Evolutionary conservation across 2,329 filamentous ascomycete species (phyloP).

Genomic region (Escovopsis sp.): DNA sequence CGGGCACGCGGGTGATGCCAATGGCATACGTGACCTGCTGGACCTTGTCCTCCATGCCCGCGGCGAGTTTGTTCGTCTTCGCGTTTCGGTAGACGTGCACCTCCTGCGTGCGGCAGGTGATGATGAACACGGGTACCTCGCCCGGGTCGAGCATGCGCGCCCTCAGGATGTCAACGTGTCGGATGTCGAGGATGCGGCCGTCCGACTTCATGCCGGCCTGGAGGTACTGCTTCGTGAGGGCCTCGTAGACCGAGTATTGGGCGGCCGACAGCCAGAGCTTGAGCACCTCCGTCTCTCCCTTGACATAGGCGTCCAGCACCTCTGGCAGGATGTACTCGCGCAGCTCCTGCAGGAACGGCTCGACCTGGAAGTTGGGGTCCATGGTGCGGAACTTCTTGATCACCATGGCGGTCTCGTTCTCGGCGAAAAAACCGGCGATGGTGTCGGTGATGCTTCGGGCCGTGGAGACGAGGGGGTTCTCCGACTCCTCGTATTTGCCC

Average conservation of each 20-base stretch:
- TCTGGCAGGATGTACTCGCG: conserved; percentile 96
- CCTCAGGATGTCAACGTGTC: conserved; percentile 76
- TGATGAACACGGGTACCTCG: conserved; percentile 89
- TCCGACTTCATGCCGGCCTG: conserved; percentile 87
- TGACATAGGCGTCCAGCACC: conserved; percentile 94
- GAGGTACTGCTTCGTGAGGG: conserved; percentile 92
- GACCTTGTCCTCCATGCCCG: conserved; percentile 97
- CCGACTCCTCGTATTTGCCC: conserved; percentile 83
- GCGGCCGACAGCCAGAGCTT: conserved; percentile 94
- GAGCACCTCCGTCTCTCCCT: conserved; percentile 79
- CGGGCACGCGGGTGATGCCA: conserved; percentile 80
- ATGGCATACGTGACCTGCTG: conserved; percentile 98
- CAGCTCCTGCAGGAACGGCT: conserved; percentile 88
- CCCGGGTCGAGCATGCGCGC: conserved; percentile 72
- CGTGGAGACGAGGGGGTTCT: conserved; percentile 87
- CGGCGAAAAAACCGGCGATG: conserved; percentile 89
- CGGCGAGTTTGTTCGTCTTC: conserved; percentile 78
- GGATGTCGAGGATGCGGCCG: conserved; percentile 86
- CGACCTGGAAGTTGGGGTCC: conserved; percentile 87
- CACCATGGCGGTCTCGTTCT: conserved; percentile 94
- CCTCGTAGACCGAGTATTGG: conserved; percentile 92
- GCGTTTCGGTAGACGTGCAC: conserved; percentile 92
- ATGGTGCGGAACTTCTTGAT: conserved; percentile 97
- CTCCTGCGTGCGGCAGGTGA: conserved; percentile 92
- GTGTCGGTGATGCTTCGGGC: conserved; percentile 88